Evolutionary conservation across 176 grass and related monocot species (phyloP), one percentile per base, ranked within the genome.

Genomic region (Oryza punctata): DNA sequence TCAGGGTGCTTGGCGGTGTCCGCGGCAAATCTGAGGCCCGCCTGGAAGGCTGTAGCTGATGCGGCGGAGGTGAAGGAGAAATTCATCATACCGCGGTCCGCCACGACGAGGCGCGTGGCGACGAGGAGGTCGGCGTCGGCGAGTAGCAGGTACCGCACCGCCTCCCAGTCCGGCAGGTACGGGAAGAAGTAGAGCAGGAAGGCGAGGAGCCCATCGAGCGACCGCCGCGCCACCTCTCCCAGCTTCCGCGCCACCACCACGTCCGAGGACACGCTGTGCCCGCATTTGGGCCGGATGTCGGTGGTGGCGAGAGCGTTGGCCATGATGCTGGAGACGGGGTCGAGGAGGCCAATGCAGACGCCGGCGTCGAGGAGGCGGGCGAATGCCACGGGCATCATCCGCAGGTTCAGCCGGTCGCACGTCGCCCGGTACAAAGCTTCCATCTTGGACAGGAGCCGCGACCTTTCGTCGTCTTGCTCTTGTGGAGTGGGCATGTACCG

Each of bases 131-230:
- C 75, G 67, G 75, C 76, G 10, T 65, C 26, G 75, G 75, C 67
- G 1, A 63, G 66, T 8, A 79, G 84, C 68, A 86, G 76, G 68
- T 79, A 86, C 5, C 84, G 68, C 29, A 65, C 14, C 27, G 84
- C 75, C 40, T 85, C 67, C 84, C 84, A 79, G 4, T 11, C 3
- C 26, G 75, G 9, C 12, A 85, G 54, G 84, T 85, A 85, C 26
- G 84, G 67, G 75, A 85, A 85, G 52, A 85, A 79, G 84, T 29
- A 79, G 67, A 85, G 0, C 0, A 85, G 67, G 54, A 78, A 85
- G 66, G 68, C 59, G 41, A 73, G 1, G 27, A 86, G 84, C 10
- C 76, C 76, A 3, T 65, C 8, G 28, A 79, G 26, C 12, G 75
- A 85, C 1, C 19, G 35, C 50, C 8, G 59, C 12, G 0, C 19